A percentile compares a stretch with the other conserved stretches of the same genome.
These are phyloP conservation scores for Tinospora cordifolia DNA, from an alignment of 164 flowering plant species.

Conservation along the genomic window DNA sequence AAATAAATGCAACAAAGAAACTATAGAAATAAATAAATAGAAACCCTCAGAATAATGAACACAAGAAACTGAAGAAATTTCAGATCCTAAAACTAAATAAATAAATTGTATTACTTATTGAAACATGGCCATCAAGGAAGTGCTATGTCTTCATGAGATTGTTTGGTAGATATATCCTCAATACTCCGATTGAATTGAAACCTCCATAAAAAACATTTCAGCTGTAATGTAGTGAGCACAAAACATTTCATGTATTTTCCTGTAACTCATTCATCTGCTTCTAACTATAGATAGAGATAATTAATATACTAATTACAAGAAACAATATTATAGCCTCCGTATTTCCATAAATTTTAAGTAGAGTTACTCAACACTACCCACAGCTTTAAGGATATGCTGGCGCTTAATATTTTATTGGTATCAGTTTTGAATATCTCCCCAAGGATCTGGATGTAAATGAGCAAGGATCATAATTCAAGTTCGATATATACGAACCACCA, in stretches of 20 bases:
- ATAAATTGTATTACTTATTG: neutral
- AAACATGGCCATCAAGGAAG: neutral
- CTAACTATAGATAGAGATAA: too few species aligned
- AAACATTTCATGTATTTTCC: too few species aligned
- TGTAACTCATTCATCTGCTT: too few species aligned
- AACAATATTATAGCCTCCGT: too few species aligned
- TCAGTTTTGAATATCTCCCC: neutral
- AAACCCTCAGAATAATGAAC: neutral
- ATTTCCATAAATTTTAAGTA: too few species aligned
- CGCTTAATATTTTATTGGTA: neutral
- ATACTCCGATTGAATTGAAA: too few species aligned
- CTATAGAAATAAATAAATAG: neutral
- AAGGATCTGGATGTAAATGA: neutral
- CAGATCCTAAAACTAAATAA: neutral
- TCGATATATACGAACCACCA: neutral
- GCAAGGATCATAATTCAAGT: neutral
- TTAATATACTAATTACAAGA: too few species aligned
- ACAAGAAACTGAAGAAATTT: neutral
- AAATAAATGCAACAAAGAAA: too few species aligned
- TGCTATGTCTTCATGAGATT: neutral
- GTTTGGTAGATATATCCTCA: too few species aligned
- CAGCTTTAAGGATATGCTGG: neutral
- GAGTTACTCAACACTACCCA: too few species aligned
- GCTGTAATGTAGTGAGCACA: too few species aligned
- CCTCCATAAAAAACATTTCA: too few species aligned